Evolutionary conservation across 306 rosid species (phyloP).

Genomic region (Luffa acutangula): DNA sequence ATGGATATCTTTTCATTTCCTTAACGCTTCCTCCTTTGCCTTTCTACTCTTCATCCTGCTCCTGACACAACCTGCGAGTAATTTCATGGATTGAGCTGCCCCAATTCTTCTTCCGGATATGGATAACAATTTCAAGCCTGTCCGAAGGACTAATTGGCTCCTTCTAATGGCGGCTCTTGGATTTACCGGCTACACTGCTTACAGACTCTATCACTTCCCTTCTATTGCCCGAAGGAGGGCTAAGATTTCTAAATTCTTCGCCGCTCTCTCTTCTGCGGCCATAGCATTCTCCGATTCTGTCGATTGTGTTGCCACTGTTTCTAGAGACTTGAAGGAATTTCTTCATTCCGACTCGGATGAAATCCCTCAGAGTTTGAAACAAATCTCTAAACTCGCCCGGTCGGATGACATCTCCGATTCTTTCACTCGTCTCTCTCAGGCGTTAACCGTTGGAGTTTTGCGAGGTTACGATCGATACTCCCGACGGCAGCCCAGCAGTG

Average conservation of each 20-base stretch:
- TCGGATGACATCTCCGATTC: constrained; percentile 53
- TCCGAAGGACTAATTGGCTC: constrained; percentile 45
- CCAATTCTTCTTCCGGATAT: constrained; percentile 6
- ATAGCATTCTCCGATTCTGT: constrained; percentile 56
- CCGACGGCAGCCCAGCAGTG: neutral
- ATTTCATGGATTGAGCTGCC: neutral
- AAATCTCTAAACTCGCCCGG: constrained; percentile 51
- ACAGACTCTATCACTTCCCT: constrained; percentile 45
- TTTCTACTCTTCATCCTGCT: neutral
- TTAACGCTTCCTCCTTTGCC: neutral
- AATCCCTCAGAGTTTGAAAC: constrained; percentile 60
- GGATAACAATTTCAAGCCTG: constrained; percentile 42
- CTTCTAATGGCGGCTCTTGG: constrained; percentile 39
- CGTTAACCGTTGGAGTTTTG: constrained; percentile 43
- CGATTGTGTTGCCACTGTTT: constrained; percentile 45
- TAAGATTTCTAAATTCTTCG: constrained; percentile 39
- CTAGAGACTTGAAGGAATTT: constrained; percentile 61
- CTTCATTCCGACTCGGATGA: constrained; percentile 55
- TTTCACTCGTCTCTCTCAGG: constrained; percentile 34
- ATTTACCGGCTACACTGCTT: constrained; percentile 41
- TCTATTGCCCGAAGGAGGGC: constrained; percentile 40
- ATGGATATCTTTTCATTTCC: neutral
- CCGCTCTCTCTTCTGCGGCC: constrained; percentile 43
- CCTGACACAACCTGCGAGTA: neutral
- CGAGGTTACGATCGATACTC: constrained; percentile 30